phyloP scores from a whole-genome alignment of 495 filamentous ascomycete genomes.

The Glonium stellatum region DNA sequence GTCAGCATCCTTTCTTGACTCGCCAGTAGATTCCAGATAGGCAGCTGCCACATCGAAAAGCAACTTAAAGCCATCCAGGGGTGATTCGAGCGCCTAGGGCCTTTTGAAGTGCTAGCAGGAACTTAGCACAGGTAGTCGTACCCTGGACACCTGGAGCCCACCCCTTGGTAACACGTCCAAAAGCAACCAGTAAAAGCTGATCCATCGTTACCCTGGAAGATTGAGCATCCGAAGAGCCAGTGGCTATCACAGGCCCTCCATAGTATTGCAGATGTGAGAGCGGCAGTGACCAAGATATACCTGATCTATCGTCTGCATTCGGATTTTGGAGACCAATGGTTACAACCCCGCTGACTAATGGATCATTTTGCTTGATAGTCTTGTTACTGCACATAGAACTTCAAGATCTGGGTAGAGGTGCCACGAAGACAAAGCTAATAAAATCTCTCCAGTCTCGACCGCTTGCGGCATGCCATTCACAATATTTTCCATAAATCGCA shows the following conservation, averaged over 20 bases:
- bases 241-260: slow-evolving; percentile 16
- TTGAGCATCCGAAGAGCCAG: background rate
- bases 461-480: slow-evolving; percentile 18
- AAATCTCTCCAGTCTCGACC: background rate
- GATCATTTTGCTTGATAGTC: slow-evolving; percentile 1
- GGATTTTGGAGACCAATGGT: slow-evolving; percentile 14
- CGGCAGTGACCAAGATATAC: slow-evolving; percentile 34
- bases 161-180: background rate
- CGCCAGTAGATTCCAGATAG: background rate
- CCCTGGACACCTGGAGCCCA: background rate
- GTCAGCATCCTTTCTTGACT: background rate
- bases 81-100: too few relatives aligned
- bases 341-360: slow-evolving; percentile 7
- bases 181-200: background rate
- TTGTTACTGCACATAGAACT: background rate
- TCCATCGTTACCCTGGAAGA: background rate
- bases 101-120: background rate
- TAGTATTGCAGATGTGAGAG: slow-evolving; percentile 35
- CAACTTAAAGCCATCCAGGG: background rate
- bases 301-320: slow-evolving; percentile 20
- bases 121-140: background rate
- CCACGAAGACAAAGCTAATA: slow-evolving; percentile 16
- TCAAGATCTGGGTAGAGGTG: slow-evolving; percentile 19
- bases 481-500: slow-evolving; percentile 6
- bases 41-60: too few relatives aligned